Percentiles rank a stretch among this genome's conserved stretches.
Evolutionary conservation across 805 yeast genomes (phyloP).

Genomic region (Yamadazyma tumulicola): DNA sequence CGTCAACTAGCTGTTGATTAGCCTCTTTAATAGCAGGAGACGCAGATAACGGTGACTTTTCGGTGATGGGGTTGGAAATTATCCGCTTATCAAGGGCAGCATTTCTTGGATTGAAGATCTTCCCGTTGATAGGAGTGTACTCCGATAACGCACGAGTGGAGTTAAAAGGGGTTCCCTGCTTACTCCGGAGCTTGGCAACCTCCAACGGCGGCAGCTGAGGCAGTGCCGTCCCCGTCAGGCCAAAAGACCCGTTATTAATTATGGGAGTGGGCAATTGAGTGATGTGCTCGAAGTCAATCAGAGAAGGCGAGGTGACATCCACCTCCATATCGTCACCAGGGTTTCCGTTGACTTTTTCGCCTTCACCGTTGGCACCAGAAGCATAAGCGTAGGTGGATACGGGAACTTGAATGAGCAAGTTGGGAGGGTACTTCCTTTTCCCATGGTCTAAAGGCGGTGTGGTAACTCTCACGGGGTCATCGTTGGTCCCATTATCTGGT

Average conservation of each 20-base stretch:
- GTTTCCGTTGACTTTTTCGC: too few relatives aligned
- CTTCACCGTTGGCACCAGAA: too few relatives aligned
- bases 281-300: slow-evolving; percentile 8
- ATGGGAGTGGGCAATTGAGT: slow-evolving; percentile 48
- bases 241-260: slow-evolving; percentile 19
- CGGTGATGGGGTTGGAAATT: slow-evolving; percentile 21
- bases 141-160: slow-evolving; percentile 34
- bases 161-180: background rate
- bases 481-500: too few relatives aligned
- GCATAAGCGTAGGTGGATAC: too few relatives aligned
- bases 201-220: slow-evolving; percentile 8
- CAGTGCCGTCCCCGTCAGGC: slow-evolving; percentile 9
- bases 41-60: background rate
- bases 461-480: too few relatives aligned
- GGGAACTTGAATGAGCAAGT: slow-evolving; percentile 4
- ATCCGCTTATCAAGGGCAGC: slow-evolving; percentile 14
- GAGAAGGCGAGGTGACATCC: slow-evolving; percentile 5
- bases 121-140: slow-evolving; percentile 27
- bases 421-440: slow-evolving; percentile 2
- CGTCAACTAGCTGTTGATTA: background rate
- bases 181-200: slow-evolving; percentile 4
- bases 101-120: slow-evolving; percentile 5
- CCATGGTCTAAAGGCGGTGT: too few relatives aligned
- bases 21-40: slow-evolving; percentile 1
- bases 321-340: background rate